Evolutionary conservation across 805 yeast genomes (phyloP).

Genomic region (Schwanniomyces pseudopolymorphus): DNA sequence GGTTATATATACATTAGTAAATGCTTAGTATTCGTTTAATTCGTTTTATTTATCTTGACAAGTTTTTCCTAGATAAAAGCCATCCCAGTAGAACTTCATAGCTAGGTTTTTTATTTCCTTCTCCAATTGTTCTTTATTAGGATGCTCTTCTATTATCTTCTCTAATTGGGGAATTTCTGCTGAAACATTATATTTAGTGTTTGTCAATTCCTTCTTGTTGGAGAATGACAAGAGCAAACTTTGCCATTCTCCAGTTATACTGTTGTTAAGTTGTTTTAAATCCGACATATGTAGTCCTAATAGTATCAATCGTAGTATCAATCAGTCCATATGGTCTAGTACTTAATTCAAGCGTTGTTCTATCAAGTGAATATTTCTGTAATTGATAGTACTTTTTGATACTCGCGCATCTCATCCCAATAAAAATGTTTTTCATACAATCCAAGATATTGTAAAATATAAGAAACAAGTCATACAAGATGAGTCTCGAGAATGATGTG

Average conservation of each 20-base stretch:
- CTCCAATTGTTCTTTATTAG: constrained; percentile 14
- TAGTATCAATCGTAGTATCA: too few relatives aligned
- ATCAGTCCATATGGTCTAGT: background rate
- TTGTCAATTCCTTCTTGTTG: background rate
- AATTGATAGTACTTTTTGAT: background rate
- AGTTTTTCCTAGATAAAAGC: constrained; percentile 24
- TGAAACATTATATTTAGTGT: background rate
- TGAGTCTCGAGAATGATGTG: constrained; percentile 3
- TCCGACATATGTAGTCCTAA: background rate
- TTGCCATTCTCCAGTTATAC: background rate
- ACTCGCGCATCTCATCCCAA: constrained; percentile 2
- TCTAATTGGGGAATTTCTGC: constrained; percentile 14
- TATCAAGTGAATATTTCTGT: too few relatives aligned
- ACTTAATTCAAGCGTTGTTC: too few relatives aligned
- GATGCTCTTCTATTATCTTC: constrained; percentile 14
- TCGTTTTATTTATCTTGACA: constrained; percentile 3
- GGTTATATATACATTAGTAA: background rate
- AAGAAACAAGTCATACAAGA: background rate
- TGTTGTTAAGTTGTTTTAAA: background rate
- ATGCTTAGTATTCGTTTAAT: background rate
- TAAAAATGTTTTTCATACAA: constrained; percentile 1
- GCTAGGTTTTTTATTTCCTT: constrained; percentile 22
- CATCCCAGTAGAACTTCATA: constrained; percentile 35
- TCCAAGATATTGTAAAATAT: background rate
- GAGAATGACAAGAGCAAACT: background rate